Conservation (phyloP, 2,329 filamentous ascomycete species). For the Xylariaceae sp. region DNA sequence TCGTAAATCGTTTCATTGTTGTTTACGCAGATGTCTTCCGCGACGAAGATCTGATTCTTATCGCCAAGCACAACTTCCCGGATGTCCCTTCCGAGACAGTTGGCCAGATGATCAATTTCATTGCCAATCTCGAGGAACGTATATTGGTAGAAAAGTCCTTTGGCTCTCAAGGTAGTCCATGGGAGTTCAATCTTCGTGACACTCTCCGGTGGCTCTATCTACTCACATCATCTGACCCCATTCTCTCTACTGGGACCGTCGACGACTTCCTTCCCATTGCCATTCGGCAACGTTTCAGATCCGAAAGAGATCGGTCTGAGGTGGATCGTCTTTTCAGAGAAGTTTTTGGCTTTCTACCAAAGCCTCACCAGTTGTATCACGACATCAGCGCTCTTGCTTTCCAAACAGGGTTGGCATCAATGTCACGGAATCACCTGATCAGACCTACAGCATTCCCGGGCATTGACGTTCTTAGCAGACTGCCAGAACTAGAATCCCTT, state of each 20-base stretch:
- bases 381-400: slow-evolving; percentile 63
- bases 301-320: slow-evolving; percentile 61
- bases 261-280: slow-evolving; percentile 78
- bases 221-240: slow-evolving; percentile 56
- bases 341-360: slow-evolving; percentile 56
- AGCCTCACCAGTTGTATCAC: slow-evolving; percentile 65
- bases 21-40: slow-evolving; percentile 93
- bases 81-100: slow-evolving; percentile 58
- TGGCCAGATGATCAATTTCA: slow-evolving; percentile 70
- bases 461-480: slow-evolving; percentile 52
- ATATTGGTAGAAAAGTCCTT: slow-evolving; percentile 60
- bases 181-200: slow-evolving; percentile 94
- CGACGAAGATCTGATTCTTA: slow-evolving; percentile 74
- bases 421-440: slow-evolving; percentile 57
- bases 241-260: slow-evolving; percentile 59
- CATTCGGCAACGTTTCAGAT: slow-evolving; percentile 85
- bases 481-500: slow-evolving; percentile 78
- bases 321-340: slow-evolving; percentile 64
- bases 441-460: slow-evolving; percentile 52
- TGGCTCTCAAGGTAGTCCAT: slow-evolving; percentile 70
- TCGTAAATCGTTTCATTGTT: slow-evolving; percentile 97
- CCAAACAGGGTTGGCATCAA: slow-evolving; percentile 76
- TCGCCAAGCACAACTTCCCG: slow-evolving; percentile 77
- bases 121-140: slow-evolving; percentile 74
- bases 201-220: slow-evolving; percentile 84